Conservation (phyloP, 1,284 basidiomycete species). For the Pisolithus thermaeus region DNA sequence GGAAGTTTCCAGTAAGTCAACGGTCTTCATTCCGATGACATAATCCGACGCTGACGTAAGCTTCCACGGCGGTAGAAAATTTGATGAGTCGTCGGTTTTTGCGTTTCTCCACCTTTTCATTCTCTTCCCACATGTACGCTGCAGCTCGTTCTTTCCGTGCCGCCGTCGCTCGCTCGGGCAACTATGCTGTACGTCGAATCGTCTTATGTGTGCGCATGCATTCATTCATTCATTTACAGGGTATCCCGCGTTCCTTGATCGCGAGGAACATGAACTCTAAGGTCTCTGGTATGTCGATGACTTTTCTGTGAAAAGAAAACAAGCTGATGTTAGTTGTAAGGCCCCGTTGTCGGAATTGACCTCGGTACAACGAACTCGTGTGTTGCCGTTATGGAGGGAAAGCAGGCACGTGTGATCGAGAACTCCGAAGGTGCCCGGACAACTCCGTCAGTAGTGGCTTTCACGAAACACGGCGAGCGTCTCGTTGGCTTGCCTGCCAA, state of each 20-base stretch:
- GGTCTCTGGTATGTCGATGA: constrained; percentile 54
- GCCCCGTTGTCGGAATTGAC: constrained; percentile 81
- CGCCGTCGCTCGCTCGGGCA: constrained; percentile 54
- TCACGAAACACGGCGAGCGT: constrained; percentile 93
- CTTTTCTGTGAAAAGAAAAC: background rate
- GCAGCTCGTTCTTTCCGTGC: constrained; percentile 56
- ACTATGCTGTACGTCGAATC: constrained; percentile 52
- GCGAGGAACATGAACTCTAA: constrained; percentile 81
- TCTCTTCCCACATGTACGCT: constrained; percentile 55
- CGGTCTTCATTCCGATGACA: background rate
- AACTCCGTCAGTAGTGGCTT: constrained; percentile 97
- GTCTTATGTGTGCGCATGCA: background rate
- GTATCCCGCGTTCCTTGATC: constrained; percentile 62
- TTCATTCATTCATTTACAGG: constrained; percentile 33
- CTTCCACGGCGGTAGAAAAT: constrained; percentile 34
- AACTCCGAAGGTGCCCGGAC: constrained; percentile 97
- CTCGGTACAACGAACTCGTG: constrained; percentile 90
- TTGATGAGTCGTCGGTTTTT: constrained; percentile 34
- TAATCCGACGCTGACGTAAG: constrained; percentile 33
- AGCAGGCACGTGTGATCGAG: constrained; percentile 92
- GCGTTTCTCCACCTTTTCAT: constrained; percentile 22
- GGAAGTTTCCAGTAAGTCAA: background rate
- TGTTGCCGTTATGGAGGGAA: constrained; percentile 94
- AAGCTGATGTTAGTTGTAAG: constrained; percentile 28
- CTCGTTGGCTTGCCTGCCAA: constrained; percentile 95